Conservation (phyloP, 306 rosid genomes). For the Cucurbita moschata region DNA sequence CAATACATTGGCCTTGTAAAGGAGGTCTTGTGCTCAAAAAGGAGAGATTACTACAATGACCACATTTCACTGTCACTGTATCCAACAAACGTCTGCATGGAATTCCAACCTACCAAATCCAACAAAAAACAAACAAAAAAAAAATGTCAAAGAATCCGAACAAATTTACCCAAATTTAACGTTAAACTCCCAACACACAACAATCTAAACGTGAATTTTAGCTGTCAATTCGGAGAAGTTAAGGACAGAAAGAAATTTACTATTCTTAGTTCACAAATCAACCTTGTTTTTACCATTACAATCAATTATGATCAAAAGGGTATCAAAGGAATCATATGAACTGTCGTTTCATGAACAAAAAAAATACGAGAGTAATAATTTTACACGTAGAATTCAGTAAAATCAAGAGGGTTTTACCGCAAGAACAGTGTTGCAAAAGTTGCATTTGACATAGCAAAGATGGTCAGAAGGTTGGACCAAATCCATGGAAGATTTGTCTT, state of each 20-base stretch:
- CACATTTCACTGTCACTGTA: constrained; percentile 96
- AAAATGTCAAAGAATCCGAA: not conserved
- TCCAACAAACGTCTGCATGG: constrained; percentile 84
- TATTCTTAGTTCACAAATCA: not conserved
- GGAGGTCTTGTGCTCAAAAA: constrained; percentile 81
- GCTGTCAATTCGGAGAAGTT: not conserved
- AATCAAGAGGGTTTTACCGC: constrained; percentile 34
- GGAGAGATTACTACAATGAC: constrained; percentile 91
- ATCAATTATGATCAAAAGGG: not conserved
- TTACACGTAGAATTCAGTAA: not conserved
- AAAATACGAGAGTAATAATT: not conserved
- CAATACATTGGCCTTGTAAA: constrained; percentile 39
- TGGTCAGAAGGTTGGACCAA: constrained; percentile 62
- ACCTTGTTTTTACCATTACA: not conserved
- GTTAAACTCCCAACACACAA: not conserved
- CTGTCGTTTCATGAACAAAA: not conserved
- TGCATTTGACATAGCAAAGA: constrained; percentile 92
- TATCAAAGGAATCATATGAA: not conserved
- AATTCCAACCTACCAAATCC: constrained; percentile 58
- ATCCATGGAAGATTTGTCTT: constrained; percentile 65
- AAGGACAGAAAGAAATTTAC: not conserved
- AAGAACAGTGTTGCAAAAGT: constrained; percentile 91
- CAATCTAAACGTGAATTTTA: not conserved
- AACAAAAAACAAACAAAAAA: not conserved
- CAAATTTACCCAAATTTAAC: not conserved